Conservation (phyloP, 441 rosid genomes). For the Erodium texanum region DNA sequence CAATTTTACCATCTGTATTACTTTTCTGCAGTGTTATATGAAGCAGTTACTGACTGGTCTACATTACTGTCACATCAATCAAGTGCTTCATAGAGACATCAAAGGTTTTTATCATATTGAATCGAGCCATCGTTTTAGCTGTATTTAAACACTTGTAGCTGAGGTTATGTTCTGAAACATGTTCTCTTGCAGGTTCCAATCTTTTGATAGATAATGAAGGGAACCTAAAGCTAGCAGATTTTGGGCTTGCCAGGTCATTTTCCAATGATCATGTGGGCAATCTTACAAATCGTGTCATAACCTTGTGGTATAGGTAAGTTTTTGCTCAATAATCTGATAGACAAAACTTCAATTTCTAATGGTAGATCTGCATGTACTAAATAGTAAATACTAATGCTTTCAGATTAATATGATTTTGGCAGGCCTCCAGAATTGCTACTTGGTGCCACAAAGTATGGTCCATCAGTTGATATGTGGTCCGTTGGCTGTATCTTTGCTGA, state of each 20-base stretch:
- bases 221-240: conserved; percentile 87
- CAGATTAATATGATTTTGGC: conserved; percentile 18
- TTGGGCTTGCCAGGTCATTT: conserved; percentile 82
- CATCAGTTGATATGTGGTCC: conserved; percentile 99
- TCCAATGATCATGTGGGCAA: conserved; percentile 60
- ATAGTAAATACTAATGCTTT: not conserved
- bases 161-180: not conserved
- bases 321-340: not conserved
- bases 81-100: conserved; percentile 92
- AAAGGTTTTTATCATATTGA: conserved; percentile 34
- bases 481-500: conserved; percentile 98
- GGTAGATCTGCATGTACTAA: not conserved
- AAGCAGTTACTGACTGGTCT: conserved; percentile 88
- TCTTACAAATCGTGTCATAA: conserved; percentile 87
- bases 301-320: conserved; percentile 87
- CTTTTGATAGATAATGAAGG: conserved; percentile 95
- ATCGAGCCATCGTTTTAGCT: not conserved
- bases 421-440: conserved; percentile 97
- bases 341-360: not conserved
- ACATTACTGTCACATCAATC: conserved; percentile 87
- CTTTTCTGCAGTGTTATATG: conserved; percentile 66
- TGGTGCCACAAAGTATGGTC: conserved; percentile 94
- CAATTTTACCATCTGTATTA: not conserved
- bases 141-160: not conserved
- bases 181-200: conserved; percentile 45